These are phyloP conservation scores for Lactarius pseudohatsudake DNA, from an alignment of 768 basidiomycete species.

Conservation along the genomic window DNA sequence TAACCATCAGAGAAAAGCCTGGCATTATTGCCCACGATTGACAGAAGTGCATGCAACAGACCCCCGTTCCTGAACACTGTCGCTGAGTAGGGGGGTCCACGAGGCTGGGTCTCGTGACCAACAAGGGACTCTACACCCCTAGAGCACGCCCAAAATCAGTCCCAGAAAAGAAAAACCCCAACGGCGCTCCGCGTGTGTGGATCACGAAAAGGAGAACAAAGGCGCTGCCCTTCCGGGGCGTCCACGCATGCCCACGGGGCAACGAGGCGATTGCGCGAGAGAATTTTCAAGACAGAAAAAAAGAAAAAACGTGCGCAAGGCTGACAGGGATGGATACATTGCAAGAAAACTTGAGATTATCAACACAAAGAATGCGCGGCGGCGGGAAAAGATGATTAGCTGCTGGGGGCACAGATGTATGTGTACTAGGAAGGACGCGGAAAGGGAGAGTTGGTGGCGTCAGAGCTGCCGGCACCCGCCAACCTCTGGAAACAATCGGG, in stretches of 20 bases:
- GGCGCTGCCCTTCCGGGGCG: neutral
- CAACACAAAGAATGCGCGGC: slow-evolving; percentile 18
- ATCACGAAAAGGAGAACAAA: neutral
- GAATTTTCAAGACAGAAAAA: no score
- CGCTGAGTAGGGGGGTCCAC: neutral
- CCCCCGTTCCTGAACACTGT: neutral
- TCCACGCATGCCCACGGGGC: neutral
- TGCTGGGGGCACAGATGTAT: slow-evolving; percentile 17
- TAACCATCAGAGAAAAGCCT: neutral
- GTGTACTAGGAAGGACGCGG: slow-evolving; percentile 16
- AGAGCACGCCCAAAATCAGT: neutral
- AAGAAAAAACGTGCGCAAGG: neutral
- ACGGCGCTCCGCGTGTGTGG: slow-evolving; percentile 14
- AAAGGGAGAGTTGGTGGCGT: slow-evolving; percentile 25
- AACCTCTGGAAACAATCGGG: slow-evolving; percentile 44
- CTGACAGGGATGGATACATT: slow-evolving; percentile 27
- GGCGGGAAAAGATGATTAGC: slow-evolving; percentile 15
- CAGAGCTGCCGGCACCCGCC: slow-evolving; percentile 62
- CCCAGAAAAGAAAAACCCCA: slow-evolving; percentile 11
- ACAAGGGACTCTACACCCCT: neutral
- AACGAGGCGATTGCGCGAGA: neutral
- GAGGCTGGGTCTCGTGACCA: slow-evolving; percentile 14
- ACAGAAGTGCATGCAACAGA: neutral
- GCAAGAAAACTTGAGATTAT: slow-evolving; percentile 24
- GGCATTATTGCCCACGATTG: neutral